These are phyloP conservation scores for Suillus bovinus DNA, from an alignment of 768 basidiomycete species.

Conservation along the genomic window DNA sequence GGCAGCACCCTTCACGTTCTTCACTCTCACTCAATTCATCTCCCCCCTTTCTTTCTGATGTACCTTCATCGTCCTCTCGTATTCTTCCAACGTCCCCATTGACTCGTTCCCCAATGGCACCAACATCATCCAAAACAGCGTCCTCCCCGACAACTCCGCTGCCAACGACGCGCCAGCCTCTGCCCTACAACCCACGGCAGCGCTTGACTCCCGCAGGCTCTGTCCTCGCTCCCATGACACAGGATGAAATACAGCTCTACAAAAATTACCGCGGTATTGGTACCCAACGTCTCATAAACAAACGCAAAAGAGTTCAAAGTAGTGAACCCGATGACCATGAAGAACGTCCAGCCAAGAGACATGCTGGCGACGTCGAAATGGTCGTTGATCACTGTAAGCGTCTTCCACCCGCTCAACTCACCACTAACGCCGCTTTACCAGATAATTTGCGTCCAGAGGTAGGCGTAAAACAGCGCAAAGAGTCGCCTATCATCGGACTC, in stretches of 20 bases:
- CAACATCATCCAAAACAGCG: constrained; percentile 33
- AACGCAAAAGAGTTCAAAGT: constrained; percentile 51
- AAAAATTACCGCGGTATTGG: constrained; percentile 59
- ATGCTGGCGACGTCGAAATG: constrained; percentile 67
- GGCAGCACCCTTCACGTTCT: constrained; percentile 18
- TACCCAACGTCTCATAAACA: constrained; percentile 46
- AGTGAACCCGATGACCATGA: constrained; percentile 40
- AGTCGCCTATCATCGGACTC: constrained; percentile 94
- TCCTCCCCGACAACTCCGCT: constrained; percentile 32
- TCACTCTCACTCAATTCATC: constrained; percentile 25
- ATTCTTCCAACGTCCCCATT: constrained; percentile 29
- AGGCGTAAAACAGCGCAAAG: constrained; percentile 77
- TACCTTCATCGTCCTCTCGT: constrained; percentile 25
- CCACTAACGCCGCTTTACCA: constrained; percentile 31
- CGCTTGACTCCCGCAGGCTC: constrained; percentile 61
- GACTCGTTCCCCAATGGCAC: constrained; percentile 27
- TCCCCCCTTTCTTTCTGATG: constrained; percentile 15
- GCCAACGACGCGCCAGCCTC: constrained; percentile 28
- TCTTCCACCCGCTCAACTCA: constrained; percentile 9
- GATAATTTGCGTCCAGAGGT: constrained; percentile 95
- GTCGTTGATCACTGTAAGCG: constrained; percentile 81
- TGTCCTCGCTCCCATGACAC: constrained; percentile 65
- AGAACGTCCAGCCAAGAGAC: constrained; percentile 47
- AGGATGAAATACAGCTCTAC: constrained; percentile 60
- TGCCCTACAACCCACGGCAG: constrained; percentile 66